These are phyloP conservation scores for Boletus reticulatus DNA, from an alignment of 768 basidiomycete genomes.

Conservation along the genomic window DNA sequence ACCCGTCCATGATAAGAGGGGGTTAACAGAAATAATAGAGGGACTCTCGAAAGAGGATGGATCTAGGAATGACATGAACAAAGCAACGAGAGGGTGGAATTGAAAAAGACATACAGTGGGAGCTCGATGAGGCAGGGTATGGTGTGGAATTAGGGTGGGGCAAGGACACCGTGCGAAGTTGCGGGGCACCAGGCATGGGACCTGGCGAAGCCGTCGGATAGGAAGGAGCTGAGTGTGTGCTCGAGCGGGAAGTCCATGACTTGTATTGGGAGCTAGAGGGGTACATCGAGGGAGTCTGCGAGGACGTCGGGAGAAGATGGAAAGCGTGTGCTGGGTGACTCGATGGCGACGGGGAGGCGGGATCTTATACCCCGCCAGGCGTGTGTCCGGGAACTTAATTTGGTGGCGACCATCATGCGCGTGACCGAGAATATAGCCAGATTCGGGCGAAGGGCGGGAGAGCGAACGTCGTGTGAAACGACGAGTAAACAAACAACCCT, in stretches of 20 bases:
- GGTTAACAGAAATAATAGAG: conserved; percentile 25
- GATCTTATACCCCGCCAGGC: conserved; percentile 27
- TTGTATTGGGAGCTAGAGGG: conserved; percentile 20
- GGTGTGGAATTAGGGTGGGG: conserved; percentile 31
- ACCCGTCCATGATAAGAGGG: conserved; percentile 23
- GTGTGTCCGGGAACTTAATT: conserved; percentile 22
- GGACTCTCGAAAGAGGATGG: conserved; percentile 3
- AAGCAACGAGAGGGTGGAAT: background rate
- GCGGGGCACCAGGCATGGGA: conserved; percentile 25
- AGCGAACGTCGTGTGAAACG: conserved; percentile 21
- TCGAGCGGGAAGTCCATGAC: conserved; percentile 19
- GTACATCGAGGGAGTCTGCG: conserved; percentile 19
- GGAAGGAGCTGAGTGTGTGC: conserved; percentile 2
- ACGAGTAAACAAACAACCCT: conserved; percentile 13
- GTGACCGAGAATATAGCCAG: conserved; percentile 14
- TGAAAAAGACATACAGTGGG: conserved; percentile 16
- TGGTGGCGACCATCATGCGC: background rate
- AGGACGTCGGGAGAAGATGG: background rate
- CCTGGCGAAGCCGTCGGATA: conserved; percentile 18
- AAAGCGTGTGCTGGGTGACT: conserved; percentile 20
- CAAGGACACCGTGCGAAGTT: conserved; percentile 26
- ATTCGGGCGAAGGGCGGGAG: conserved; percentile 25
- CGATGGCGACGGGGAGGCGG: conserved; percentile 5
- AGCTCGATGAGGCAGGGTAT: conserved; percentile 7
- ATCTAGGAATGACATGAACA: conserved; percentile 13